phyloP scores from a whole-genome alignment of 345 rosid genomes.

The Citrus mangshanensis region DNA sequence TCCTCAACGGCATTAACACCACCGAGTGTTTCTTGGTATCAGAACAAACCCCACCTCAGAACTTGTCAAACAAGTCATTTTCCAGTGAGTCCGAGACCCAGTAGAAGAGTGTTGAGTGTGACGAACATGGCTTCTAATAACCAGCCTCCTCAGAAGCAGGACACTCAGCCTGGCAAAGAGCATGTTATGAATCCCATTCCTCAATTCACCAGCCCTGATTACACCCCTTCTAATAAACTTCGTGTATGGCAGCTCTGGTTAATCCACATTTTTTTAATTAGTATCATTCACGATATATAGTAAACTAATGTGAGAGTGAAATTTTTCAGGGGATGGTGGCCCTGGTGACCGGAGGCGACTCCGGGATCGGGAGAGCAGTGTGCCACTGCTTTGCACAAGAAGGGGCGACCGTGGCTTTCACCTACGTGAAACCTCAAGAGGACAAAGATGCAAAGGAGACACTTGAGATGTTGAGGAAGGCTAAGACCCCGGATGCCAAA shows the following conservation, averaged over 20 bases:
- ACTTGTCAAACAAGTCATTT: background rate
- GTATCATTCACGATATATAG: too few relatives aligned
- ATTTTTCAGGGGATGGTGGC: conserved; percentile 68
- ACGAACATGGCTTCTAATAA: conserved; percentile 55
- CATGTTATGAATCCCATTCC: conserved; percentile 68
- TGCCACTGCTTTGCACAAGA: conserved; percentile 48
- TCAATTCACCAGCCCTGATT: conserved; percentile 39
- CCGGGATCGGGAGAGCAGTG: conserved; percentile 77
- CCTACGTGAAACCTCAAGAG: conserved; percentile 55
- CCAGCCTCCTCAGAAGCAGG: conserved; percentile 59
- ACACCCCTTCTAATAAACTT: conserved; percentile 68
- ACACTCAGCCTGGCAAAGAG: conserved; percentile 62
- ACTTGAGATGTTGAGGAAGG: conserved; percentile 39
- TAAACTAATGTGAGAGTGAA: background rate
- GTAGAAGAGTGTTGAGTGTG: background rate
- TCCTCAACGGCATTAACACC: background rate
- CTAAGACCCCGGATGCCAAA: conserved; percentile 48
- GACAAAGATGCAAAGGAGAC: conserved; percentile 71
- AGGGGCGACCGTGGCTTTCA: conserved; percentile 79
- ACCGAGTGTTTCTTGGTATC: conserved; percentile 10
- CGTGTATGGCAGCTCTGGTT: conserved; percentile 21
- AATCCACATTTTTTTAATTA: background rate
- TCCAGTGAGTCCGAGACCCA: conserved; percentile 1
- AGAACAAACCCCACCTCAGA: conserved; percentile 5
- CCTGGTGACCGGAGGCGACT: conserved; percentile 76